Base-by-base conservation (phyloP, 306 rosid species). In the Canavalia ensiformis region DNA sequence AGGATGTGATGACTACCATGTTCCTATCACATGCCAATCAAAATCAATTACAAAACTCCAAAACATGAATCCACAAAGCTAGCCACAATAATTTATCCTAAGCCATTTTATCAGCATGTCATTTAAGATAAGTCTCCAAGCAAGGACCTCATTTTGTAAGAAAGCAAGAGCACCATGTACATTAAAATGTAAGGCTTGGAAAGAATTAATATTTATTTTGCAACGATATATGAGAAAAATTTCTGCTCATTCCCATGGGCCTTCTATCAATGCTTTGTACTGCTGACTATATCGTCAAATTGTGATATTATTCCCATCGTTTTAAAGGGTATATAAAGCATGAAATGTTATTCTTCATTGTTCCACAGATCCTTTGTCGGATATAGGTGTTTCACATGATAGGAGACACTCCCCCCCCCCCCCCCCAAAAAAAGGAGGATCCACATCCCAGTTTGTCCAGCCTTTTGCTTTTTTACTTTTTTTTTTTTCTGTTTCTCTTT, bases 21-120 rank as follows among this genome's bases (percentile, higher is more conserved):
- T 47, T 74, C 66, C 44, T 71, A 75, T 56, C 49, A 18, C 63
- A 73, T 73, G 42, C 59, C 64, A 79, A 82, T 76, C 49, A 33
- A 54, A 78, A 79, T 73, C 56, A 72, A 65, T 47, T 52, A 71
- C 54, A 58, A 51, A 55, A 69, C 71, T 57, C 51, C 18, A 54
- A 69, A 52, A 52, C 71, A 62, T 56, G 71, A 74, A 58, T 47
- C 50, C 76, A 13, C 56, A 72, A 52, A 54, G 52, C 4, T 31
- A 39, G 7, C 41, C 71, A 41, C 33, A 62, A 54, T 46, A 45
- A 2, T 54, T 84, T 49, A 78, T 37, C 56, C 63, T 9, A 34
- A 42, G 68, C 8, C 50, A 81, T 46, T 13, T 66, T 44, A 52
- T 62, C 54, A 74, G 50, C 31, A 69, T 74, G 68, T 51, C 72